Conservation (phyloP, 106 monocot species). For the Cymbidium sinense region DNA sequence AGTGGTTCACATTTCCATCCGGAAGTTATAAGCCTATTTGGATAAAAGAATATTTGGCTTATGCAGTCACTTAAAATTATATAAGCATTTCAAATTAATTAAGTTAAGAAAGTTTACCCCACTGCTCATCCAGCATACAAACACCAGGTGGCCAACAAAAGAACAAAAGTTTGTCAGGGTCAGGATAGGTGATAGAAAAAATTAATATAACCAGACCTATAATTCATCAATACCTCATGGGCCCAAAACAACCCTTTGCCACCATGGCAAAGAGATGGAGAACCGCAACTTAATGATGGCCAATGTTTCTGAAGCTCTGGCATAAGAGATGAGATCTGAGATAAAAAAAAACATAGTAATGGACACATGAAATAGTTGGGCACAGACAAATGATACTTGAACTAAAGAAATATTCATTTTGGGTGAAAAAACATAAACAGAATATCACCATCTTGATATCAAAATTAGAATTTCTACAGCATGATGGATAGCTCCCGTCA, state of each 20-base stretch:
- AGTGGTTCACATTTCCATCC: not conserved
- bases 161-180: slow-evolving; percentile 5
- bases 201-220: not conserved
- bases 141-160: slow-evolving; percentile 23
- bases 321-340: slow-evolving; percentile 59
- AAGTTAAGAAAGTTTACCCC: slow-evolving; percentile 53
- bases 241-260: slow-evolving; percentile 89
- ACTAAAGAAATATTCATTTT: too few species aligned
- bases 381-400: not conserved
- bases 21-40: not conserved
- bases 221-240: slow-evolving; percentile 67
- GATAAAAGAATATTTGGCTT: not conserved
- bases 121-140: slow-evolving; percentile 39
- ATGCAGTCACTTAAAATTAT: not conserved
- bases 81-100: not conserved
- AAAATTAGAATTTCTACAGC: slow-evolving; percentile 53
- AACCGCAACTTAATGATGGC: slow-evolving; percentile 82
- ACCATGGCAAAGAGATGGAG: slow-evolving; percentile 62
- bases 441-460: slow-evolving; percentile 59
- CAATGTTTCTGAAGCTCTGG: slow-evolving; percentile 70
- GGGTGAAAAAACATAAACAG: too few species aligned
- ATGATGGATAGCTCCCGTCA: slow-evolving; percentile 92
- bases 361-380: not conserved
- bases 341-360: not conserved
- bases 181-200: not conserved